Base-by-base conservation (phyloP, 2,329 filamentous ascomycete genomes). In the Verticillium dahliae region DNA sequence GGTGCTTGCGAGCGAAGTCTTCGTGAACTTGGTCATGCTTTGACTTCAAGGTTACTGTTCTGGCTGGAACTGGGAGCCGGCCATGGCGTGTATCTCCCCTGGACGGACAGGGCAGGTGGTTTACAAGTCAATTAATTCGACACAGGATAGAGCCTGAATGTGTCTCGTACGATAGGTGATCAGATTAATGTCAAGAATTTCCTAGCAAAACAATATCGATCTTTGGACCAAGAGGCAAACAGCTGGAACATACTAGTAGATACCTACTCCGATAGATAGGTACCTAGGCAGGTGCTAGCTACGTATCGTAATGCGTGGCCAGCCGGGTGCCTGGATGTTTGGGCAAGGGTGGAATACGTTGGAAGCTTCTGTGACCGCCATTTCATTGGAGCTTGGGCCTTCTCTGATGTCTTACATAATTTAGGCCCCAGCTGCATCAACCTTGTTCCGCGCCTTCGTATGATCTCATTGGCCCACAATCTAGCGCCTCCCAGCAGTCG, bases 401-500 rank as follows among this genome's bases (percentile, higher is more conserved):
- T 22, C 55, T 38, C 41, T 58, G 63, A 41, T 61, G 56, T 13
- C 27, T 64, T 65, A 65, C 59, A 38, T 66, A 66, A 65, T 59
- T 60, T 27, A 31, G 50, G 13, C 56, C n/a, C n/a, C 14, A 57
- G 56, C 57, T 63, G 65, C 60, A 66, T 56, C 57, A 55, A 62
- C 60, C 62, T 66, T 66, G 61, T 62, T 66, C 65, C 65, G 65
- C 58, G 59, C 63, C 60, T 60, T 57, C 54, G 31, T 62, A 65
- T 65, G 63, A 64, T 65, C 63, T 65, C 63, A 66, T 66, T 66
- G 65, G 65, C 60, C 41, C 60, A 62, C 58, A 52, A 52, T 39
- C 45, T 50, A 50, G 59, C 62, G 52, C 33, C 33, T 57, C 18
- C 60, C 57, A 63, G 31, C 22, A 37, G 41, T 62, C 50, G 62